phyloP scores from a whole-genome alignment of 177 flowering plant genomes.

The Tripterygium wilfordii region DNA sequence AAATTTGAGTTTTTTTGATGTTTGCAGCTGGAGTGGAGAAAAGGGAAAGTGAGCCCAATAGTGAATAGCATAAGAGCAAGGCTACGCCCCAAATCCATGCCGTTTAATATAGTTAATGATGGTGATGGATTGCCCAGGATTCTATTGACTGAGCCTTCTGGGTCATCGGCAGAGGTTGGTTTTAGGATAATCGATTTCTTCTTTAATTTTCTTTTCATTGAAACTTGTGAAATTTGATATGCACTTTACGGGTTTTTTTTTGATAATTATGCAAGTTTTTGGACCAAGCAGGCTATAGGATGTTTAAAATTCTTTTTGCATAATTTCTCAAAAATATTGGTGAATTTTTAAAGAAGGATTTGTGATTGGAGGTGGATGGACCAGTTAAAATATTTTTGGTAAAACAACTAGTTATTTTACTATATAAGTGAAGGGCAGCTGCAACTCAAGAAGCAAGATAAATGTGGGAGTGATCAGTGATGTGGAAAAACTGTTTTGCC shows the following conservation, averaged over 20 bases:
- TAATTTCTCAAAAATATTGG: too few relatives aligned
- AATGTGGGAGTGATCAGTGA: too few relatives aligned
- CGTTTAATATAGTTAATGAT: slow-evolving; percentile 29
- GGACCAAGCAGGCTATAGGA: not conserved
- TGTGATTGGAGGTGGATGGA: too few relatives aligned
- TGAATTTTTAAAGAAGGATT: too few relatives aligned
- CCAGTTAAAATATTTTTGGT: too few relatives aligned
- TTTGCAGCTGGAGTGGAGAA: slow-evolving; percentile 22
- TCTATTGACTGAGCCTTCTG: slow-evolving; percentile 56
- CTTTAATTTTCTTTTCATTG: not conserved
- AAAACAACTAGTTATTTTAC: too few relatives aligned
- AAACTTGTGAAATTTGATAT: not conserved
- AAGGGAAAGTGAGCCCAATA: slow-evolving; percentile 23
- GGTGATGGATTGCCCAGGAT: slow-evolving; percentile 40
- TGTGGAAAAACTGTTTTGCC: too few relatives aligned
- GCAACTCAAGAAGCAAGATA: too few relatives aligned
- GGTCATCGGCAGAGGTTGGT: slow-evolving; percentile 77
- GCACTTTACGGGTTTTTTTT: not conserved
- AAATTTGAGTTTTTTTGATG: not conserved
- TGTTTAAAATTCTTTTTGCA: not conserved
- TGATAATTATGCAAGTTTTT: not conserved
- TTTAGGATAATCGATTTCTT: not conserved
- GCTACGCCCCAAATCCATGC: slow-evolving; percentile 28
- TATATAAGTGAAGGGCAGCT: too few relatives aligned
- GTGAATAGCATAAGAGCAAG: slow-evolving; percentile 18